phyloP scores from a whole-genome alignment of 129 eudicot genomes.

The Helianthus tuberosus region DNA sequence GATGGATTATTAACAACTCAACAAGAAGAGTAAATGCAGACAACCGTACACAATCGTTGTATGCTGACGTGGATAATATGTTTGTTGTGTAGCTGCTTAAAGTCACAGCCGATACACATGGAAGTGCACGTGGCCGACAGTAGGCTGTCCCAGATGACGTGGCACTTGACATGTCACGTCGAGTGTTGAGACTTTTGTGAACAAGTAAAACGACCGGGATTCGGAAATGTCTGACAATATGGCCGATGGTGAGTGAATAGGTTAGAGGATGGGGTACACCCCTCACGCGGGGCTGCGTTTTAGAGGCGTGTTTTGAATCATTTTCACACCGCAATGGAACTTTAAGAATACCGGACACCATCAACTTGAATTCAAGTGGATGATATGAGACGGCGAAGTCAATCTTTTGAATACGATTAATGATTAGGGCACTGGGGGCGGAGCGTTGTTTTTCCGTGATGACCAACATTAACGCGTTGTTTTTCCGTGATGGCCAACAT shows the following conservation, averaged over 20 bases:
- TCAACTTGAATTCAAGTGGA: too few relatives aligned
- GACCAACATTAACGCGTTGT: too few relatives aligned
- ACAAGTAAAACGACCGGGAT: slow-evolving; percentile 8
- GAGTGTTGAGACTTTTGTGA: slow-evolving; percentile 28
- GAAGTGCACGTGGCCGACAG: slow-evolving; percentile 30
- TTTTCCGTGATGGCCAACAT: too few relatives aligned
- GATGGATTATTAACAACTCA: background rate
- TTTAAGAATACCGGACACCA: too few relatives aligned
- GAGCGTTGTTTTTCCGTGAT: too few relatives aligned
- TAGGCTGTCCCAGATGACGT: slow-evolving; percentile 15
- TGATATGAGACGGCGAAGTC: too few relatives aligned
- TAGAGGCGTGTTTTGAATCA: too few relatives aligned
- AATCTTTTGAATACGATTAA: too few relatives aligned
- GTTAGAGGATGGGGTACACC: background rate
- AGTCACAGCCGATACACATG: slow-evolving; percentile 26
- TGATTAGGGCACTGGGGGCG: too few relatives aligned
- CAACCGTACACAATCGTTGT: background rate
- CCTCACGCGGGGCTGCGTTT: too few relatives aligned
- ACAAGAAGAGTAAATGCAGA: slow-evolving; percentile 26
- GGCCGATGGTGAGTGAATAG: background rate
- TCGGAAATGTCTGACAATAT: background rate
- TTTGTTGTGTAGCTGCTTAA: slow-evolving; percentile 28
- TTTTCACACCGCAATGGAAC: too few relatives aligned
- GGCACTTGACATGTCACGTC: slow-evolving; percentile 24
- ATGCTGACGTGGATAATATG: slow-evolving; percentile 25